Conservation (phyloP, 306 rosid genomes). For the Vigna nakashimae region DNA sequence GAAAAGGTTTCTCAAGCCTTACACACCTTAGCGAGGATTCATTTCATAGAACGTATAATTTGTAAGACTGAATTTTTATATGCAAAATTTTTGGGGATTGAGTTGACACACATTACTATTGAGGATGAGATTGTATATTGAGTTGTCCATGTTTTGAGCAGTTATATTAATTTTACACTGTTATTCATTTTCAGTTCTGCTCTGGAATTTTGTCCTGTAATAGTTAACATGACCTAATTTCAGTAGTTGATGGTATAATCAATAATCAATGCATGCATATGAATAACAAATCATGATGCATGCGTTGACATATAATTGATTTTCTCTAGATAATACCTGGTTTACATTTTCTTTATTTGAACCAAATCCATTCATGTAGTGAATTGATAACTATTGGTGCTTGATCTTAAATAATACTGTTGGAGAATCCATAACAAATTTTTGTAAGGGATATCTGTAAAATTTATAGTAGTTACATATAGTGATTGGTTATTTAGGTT, state of each 20-base stretch:
- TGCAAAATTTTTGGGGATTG: neutral
- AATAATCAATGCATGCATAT: neutral
- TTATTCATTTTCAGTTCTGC: neutral
- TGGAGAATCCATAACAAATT: conserved; percentile 10
- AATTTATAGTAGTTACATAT: neutral
- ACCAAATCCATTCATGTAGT: neutral
- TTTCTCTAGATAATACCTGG: neutral
- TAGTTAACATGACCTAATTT: neutral
- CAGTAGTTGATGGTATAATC: neutral
- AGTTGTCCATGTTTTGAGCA: neutral
- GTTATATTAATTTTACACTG: neutral
- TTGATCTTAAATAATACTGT: neutral
- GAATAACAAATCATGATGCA: neutral
- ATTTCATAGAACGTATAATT: neutral
- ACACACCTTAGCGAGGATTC: neutral
- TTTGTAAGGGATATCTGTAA: neutral
- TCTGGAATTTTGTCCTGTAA: neutral
- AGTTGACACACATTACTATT: neutral
- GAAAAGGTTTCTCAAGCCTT: neutral
- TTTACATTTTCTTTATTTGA: too few species aligned
- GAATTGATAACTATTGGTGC: neutral
- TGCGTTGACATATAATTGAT: neutral
- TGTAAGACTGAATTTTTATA: neutral
- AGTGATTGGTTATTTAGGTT: conserved; percentile 59
- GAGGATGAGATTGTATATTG: neutral